Base-by-base conservation (phyloP, 129 eudicot genomes). In the Solidago caesia region DNA sequence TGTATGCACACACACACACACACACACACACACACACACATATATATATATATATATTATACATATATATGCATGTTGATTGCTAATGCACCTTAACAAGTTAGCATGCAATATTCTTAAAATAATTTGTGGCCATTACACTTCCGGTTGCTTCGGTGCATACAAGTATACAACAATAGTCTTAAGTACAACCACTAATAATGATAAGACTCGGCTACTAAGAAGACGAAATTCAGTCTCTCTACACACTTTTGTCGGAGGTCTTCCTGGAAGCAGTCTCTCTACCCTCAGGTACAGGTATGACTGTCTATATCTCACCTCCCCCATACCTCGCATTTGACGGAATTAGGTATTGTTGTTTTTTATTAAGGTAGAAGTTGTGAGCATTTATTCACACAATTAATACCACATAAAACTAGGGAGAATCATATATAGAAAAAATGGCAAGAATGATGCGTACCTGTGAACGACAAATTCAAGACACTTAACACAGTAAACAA, bases 401-500 rank as follows among this genome's bases (percentile, higher is more conserved):
- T 21, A 59, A 41, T 25, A 59, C 42, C 42, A 59, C 43, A 59
- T 7, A 3, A 62, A 27, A 44, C 12, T 46, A 25, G 45, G 14
- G 39, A 48, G 39, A 41, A 42, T 27, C 53, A 52, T 49, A 26
- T 6, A 62, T 44, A 49, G 21, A 2, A 4, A 63, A 71, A 71
- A 52, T n/a, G 77, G 39, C 43, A 78, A 64, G 60, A 64, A 49
- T 60, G 29, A 6, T 45, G 33, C 64, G 66, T 86, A 89, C 96
- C 91, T 87, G 75, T 89, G 96, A 52, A 89, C 71, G 47, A 74
- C 87, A 71, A 16, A 72, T 15, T 44, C 61, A 15, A 84, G 45
- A 71, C 96, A 89, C 75, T 75, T 82, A 26, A 86, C 84, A 76
- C 96, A 89, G 65, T 84, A 82, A 41, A 86, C 64, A 67, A 69